These are phyloP conservation scores for Magnaporthales sp. DNA, from an alignment of 2,329 filamentous ascomycete species.

Conservation along the genomic window DNA sequence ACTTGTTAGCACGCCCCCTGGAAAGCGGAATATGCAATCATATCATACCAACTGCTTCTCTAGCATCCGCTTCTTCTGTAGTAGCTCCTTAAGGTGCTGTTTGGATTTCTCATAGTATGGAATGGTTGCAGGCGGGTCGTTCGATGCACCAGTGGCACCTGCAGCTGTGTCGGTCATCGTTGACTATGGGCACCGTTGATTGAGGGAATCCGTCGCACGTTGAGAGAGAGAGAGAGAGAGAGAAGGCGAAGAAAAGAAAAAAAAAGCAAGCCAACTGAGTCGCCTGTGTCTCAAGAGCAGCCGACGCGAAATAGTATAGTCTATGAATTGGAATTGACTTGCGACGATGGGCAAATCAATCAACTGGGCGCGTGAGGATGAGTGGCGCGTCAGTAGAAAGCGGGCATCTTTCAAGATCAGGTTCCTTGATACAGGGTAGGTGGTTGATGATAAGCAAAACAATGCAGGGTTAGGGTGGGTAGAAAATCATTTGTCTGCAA, in stretches of 20 bases:
- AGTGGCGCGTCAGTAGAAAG: constrained; percentile 11
- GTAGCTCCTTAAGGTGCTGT: constrained; percentile 55
- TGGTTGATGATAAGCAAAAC: neutral
- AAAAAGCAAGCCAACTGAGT: neutral
- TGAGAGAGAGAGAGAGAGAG: no score
- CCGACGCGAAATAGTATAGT: neutral
- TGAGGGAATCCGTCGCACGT: neutral
- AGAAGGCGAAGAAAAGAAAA: no score
- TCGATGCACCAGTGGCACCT: constrained; percentile 6
- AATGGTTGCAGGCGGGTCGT: constrained; percentile 35
- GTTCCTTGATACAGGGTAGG: neutral
- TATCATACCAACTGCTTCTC: constrained; percentile 20
- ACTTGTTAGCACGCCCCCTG: neutral
- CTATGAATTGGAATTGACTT: neutral
- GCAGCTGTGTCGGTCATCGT: constrained; percentile 10
- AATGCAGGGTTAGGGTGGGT: neutral
- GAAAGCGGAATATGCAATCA: constrained; percentile 10
- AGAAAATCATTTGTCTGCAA: neutral
- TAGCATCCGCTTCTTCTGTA: constrained; percentile 56
- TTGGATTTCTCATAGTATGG: constrained; percentile 69
- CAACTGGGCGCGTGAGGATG: no score
- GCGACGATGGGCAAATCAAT: neutral
- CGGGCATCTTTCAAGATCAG: neutral
- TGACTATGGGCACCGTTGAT: neutral
- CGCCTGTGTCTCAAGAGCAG: neutral